A percentile compares a stretch with the other conserved stretches of the same genome.
These are phyloP conservation scores for Plasmodium coatneyi DNA, from an alignment of 169 alveolate genomes.

Conservation along the genomic window DNA sequence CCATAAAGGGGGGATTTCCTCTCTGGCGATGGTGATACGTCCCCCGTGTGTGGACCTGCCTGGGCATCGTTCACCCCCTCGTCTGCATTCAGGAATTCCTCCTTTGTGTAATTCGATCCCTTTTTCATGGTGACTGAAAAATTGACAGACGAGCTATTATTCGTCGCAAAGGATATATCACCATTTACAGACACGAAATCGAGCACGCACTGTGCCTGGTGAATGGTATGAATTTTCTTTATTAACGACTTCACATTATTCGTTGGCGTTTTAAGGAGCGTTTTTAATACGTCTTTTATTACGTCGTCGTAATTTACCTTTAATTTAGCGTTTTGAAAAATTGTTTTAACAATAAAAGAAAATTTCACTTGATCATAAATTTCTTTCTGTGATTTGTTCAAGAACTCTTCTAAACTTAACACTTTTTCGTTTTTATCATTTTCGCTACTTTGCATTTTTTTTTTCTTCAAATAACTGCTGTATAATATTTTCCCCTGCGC, in stretches of 20 bases:
- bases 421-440: constrained; percentile 22
- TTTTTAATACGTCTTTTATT: constrained; percentile 58
- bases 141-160: constrained; percentile 40
- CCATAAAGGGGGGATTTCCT: background rate
- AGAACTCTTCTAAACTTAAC: constrained; percentile 48
- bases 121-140: constrained; percentile 67
- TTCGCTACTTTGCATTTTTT: constrained; percentile 20
- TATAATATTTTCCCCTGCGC: constrained; percentile 73
- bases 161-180: constrained; percentile 14
- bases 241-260: constrained; percentile 43
- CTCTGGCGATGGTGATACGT: background rate
- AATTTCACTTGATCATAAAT: constrained; percentile 69
- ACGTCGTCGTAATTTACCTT: constrained; percentile 60
- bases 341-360: constrained; percentile 66
- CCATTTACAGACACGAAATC: constrained; percentile 72
- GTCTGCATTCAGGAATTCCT: constrained; percentile 38
- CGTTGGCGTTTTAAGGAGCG: constrained; percentile 69
- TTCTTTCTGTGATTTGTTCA: constrained; percentile 59
- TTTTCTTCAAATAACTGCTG: constrained; percentile 30
- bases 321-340: constrained; percentile 59
- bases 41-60: background rate
- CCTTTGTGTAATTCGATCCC: constrained; percentile 58
- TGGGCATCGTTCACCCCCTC: background rate
- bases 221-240: constrained; percentile 47
- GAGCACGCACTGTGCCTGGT: constrained; percentile 66